phyloP scores from a whole-genome alignment of 2,329 filamentous ascomycete genomes.

The Pyrenophora seminiperda region DNA sequence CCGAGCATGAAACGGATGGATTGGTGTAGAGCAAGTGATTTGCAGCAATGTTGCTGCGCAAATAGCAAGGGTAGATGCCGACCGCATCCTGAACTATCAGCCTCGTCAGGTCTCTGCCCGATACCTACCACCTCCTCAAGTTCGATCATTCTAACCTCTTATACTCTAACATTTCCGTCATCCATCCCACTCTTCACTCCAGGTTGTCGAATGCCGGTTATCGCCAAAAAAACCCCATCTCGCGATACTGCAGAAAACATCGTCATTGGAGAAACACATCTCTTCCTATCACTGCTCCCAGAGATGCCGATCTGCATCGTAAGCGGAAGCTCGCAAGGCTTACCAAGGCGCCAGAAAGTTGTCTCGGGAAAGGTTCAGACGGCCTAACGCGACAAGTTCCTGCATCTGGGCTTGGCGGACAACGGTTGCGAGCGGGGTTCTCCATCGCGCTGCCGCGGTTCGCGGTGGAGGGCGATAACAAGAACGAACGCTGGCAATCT shows the following conservation, averaged over 20 bases:
- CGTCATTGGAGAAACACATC: slow-evolving; percentile 14
- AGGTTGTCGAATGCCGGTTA: slow-evolving; percentile 17
- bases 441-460: slow-evolving; percentile 1
- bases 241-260: slow-evolving; percentile 6
- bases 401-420: slow-evolving; percentile 18
- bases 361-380: slow-evolving; percentile 4
- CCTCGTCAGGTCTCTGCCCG: background rate
- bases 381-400: slow-evolving; percentile 4
- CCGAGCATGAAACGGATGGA: slow-evolving; percentile 14
- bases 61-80: slow-evolving; percentile 5
- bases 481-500: no score
- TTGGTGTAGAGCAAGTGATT: slow-evolving; percentile 14
- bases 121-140: background rate
- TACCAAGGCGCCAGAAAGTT: slow-evolving; percentile 20
- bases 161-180: slow-evolving; percentile 7
- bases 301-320: slow-evolving; percentile 15
- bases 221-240: slow-evolving; percentile 11
- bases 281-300: slow-evolving; percentile 7
- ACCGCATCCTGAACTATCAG: slow-evolving; percentile 18
- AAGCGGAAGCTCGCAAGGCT: slow-evolving; percentile 27
- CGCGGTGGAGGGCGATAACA: background rate
- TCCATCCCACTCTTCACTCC: slow-evolving; percentile 15
- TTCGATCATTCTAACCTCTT: background rate
- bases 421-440: slow-evolving; percentile 10
- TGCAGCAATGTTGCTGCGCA: slow-evolving; percentile 12